phyloP scores from a whole-genome alignment of 805 yeast species.

The Metschnikowia cubensis region DNA sequence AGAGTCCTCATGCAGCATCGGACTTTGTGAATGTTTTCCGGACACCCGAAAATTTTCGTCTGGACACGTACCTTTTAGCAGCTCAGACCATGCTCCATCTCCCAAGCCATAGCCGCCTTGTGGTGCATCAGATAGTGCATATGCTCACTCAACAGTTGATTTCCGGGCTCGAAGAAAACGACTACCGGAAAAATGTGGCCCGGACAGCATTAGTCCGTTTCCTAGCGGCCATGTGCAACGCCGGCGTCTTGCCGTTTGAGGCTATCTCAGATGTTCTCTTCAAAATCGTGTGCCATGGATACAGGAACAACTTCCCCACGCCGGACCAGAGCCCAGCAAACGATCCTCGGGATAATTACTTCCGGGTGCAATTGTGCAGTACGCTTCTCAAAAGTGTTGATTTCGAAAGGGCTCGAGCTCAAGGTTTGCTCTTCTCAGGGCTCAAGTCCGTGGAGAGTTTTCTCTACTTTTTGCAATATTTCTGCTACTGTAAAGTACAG shows the following conservation, averaged over 20 bases:
- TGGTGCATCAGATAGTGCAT: conserved; percentile 53
- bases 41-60: conserved; percentile 58
- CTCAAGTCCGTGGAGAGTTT: conserved; percentile 28
- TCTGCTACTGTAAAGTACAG: conserved; percentile 53
- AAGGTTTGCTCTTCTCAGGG: conserved; percentile 8
- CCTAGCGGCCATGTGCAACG: conserved; percentile 53
- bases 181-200: conserved; percentile 53
- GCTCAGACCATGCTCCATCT: conserved; percentile 41
- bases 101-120: conserved; percentile 31
- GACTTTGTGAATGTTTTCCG: conserved; percentile 43
- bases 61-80: conserved; percentile 48
- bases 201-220: conserved; percentile 61
- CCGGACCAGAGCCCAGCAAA: conserved; percentile 47
- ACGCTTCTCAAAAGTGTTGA: conserved; percentile 21
- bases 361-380: conserved; percentile 57
- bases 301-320: conserved; percentile 49
- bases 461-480: conserved; percentile 66
- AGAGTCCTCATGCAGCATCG: conserved; percentile 31
- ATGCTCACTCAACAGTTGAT: conserved; percentile 58
- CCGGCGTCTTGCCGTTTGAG: conserved; percentile 42
- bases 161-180: conserved; percentile 62
- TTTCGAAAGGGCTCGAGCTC: conserved; percentile 6
- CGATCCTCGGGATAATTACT: conserved; percentile 69
- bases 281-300: conserved; percentile 61
- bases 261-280: conserved; percentile 51